phyloP scores from a whole-genome alignment of 345 rosid genomes.

The Pugionium cornutum region DNA sequence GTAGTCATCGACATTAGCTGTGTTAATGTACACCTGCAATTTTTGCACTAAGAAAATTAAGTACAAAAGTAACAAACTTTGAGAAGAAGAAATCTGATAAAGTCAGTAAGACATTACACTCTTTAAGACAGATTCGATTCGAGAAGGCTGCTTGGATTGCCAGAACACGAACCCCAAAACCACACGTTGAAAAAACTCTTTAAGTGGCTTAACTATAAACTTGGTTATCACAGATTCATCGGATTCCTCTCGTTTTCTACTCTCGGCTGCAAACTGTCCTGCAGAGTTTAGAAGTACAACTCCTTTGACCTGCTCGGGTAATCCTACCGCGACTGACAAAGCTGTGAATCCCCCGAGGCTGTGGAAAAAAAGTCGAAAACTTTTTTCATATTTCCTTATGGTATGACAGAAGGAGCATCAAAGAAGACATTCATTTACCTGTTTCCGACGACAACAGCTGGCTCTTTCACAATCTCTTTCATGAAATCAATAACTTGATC shows the following conservation, averaged over 20 bases:
- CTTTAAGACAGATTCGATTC: conserved; percentile 78
- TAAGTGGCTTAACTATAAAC: conserved; percentile 66
- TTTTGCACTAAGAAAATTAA: conserved; percentile 4
- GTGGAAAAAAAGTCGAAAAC: conserved; percentile 22
- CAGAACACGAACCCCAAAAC: conserved; percentile 88
- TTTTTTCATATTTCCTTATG: conserved; percentile 12
- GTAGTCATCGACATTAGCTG: conserved; percentile 86
- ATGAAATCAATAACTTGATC: conserved; percentile 90
- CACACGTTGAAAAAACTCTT: conserved; percentile 85
- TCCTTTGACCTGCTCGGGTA: conserved; percentile 69
- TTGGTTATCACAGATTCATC: conserved; percentile 55
- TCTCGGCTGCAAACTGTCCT: conserved; percentile 76
- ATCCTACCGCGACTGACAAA: conserved; percentile 64
- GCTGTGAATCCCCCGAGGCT: conserved; percentile 96
- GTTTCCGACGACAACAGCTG: conserved; percentile 90
- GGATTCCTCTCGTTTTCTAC: conserved; percentile 41
- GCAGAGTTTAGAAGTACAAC: conserved; percentile 83
- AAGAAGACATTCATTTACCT: conserved; percentile 52
- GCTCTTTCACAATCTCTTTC: conserved; percentile 85
- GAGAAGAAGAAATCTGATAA: conserved; percentile 1
- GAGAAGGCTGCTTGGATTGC: conserved; percentile 95
- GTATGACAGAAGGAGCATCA: conserved; percentile 1
- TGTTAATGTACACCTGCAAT: conserved; percentile 69
- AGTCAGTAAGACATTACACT: conserved; percentile 52
- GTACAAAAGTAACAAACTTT: conserved; percentile 4